Percentiles rank a stretch among this genome's conserved stretches.
These are phyloP conservation scores for Hyphopichia burtonii DNA, from an alignment of 1,139 yeast species.

Conservation along the genomic window DNA sequence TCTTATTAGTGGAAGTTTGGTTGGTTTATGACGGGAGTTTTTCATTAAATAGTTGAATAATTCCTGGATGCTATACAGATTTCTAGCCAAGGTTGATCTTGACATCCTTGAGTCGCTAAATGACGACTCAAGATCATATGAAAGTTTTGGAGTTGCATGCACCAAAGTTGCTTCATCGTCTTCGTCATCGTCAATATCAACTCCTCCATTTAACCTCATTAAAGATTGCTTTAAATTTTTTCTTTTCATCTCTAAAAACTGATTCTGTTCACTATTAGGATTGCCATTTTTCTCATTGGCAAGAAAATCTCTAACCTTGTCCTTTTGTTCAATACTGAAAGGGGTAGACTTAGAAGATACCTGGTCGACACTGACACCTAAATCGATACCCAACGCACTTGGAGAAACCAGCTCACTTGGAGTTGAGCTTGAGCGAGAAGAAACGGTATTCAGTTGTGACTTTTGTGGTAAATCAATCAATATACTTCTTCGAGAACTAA, in stretches of 20 bases:
- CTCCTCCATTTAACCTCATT: conserved; percentile 12
- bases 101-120: background rate
- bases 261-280: background rate
- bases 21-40: conserved; percentile 7
- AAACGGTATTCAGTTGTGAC: background rate
- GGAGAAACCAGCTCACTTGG: background rate
- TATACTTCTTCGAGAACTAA: background rate
- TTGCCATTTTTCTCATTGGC: conserved; percentile 1
- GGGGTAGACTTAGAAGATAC: conserved; percentile 23
- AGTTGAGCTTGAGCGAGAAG: background rate
- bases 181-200: conserved; percentile 11
- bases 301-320: conserved; percentile 27
- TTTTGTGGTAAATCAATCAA: background rate
- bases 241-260: conserved; percentile 5
- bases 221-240: conserved; percentile 12
- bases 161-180: conserved; percentile 25
- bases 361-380: conserved; percentile 35
- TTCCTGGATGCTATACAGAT: conserved; percentile 2
- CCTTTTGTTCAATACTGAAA: conserved; percentile 32
- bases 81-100: background rate
- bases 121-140: conserved; percentile 6
- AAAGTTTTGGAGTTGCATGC: conserved; percentile 13
- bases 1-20: conserved; percentile 28
- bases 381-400: conserved; percentile 33
- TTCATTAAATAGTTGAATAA: conserved; percentile 6